A percentile compares a stretch with the other conserved stretches of the same genome.
Conservation (phyloP, 2,329 filamentous ascomycete genomes). For the Hirsutella thompsonii region DNA sequence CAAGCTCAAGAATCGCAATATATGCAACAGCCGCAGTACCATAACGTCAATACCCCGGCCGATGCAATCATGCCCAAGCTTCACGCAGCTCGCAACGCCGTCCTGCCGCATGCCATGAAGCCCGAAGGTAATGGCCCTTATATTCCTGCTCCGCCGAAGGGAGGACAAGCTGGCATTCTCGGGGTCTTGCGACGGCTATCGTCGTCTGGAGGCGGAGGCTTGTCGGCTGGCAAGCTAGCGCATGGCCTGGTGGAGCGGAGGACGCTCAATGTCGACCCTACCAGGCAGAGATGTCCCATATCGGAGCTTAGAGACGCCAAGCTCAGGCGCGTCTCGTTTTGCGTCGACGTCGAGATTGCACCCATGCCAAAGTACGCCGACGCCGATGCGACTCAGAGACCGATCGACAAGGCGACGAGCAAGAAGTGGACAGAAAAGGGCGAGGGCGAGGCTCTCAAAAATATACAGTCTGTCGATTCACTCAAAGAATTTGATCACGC, state of each 20-base stretch:
- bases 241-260: conserved; percentile 68
- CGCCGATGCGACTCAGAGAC: conserved; percentile 29
- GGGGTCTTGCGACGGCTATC: conserved; percentile 75
- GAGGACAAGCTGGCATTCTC: conserved; percentile 58
- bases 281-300: conserved; percentile 67
- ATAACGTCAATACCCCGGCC: conserved; percentile 14
- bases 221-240: conserved; percentile 14
- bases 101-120: conserved; percentile 42
- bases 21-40: conserved; percentile 3
- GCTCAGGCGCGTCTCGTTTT: conserved; percentile 81
- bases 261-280: conserved; percentile 73
- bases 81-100: conserved; percentile 40
- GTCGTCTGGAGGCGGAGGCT: conserved; percentile 38
- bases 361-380: conserved; percentile 70
- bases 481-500: conserved; percentile 6
- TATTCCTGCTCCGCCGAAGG: conserved; percentile 61
- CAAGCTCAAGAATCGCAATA: conserved; percentile 3
- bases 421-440: conserved; percentile 54
- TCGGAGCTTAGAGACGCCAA: conserved; percentile 69
- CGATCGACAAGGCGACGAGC: conserved; percentile 39
- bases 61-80: conserved; percentile 36
- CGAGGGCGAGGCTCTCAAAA: conserved; percentile 63
- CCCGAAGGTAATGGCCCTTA: conserved; percentile 53
- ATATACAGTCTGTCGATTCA: conserved; percentile 45
- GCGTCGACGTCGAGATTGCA: conserved; percentile 93